A percentile compares a stretch with the other conserved stretches of the same genome.
Conservation (phyloP, 1,284 basidiomycete species). For the Rhodotorula sp. region DNA sequence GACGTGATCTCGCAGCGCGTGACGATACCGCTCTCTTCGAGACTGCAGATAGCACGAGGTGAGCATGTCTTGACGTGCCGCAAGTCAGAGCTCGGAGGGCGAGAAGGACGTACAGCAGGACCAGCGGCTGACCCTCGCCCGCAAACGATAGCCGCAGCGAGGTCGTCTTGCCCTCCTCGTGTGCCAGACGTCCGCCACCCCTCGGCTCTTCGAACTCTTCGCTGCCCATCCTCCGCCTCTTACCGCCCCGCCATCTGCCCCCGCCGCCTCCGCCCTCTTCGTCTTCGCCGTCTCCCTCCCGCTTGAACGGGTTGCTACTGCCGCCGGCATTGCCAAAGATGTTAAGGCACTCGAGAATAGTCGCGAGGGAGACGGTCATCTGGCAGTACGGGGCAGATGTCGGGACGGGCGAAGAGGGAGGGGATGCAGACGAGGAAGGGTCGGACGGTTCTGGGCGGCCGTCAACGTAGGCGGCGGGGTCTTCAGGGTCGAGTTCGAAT, state of each 20-base stretch:
- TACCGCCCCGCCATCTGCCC: conserved; percentile 12
- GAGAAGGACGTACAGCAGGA: conserved; percentile 68
- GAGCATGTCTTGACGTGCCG: neutral
- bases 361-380: conserved; percentile 80
- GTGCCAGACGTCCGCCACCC: conserved; percentile 13
- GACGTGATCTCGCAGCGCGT: conserved; percentile 86
- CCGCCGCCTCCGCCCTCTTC: conserved; percentile 8
- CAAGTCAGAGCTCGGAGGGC: neutral
- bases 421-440: conserved; percentile 35
- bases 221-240: conserved; percentile 31
- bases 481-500: conserved; percentile 51
- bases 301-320: conserved; percentile 26
- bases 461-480: conserved; percentile 9
- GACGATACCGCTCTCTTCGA: conserved; percentile 81
- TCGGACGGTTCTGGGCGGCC: conserved; percentile 46
- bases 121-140: conserved; percentile 76
- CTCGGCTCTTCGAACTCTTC: conserved; percentile 18
- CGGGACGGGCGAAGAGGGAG: conserved; percentile 47
- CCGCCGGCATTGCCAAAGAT: conserved; percentile 78
- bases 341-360: conserved; percentile 83
- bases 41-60: conserved; percentile 55
- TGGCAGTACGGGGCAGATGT: conserved; percentile 48
- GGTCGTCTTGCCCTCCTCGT: conserved; percentile 58
- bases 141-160: conserved; percentile 76
- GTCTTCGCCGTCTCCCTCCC: conserved; percentile 8